Evolutionary conservation across 2,329 filamentous ascomycete genomes (phyloP).

Genomic region (Trichoderma koningii): DNA sequence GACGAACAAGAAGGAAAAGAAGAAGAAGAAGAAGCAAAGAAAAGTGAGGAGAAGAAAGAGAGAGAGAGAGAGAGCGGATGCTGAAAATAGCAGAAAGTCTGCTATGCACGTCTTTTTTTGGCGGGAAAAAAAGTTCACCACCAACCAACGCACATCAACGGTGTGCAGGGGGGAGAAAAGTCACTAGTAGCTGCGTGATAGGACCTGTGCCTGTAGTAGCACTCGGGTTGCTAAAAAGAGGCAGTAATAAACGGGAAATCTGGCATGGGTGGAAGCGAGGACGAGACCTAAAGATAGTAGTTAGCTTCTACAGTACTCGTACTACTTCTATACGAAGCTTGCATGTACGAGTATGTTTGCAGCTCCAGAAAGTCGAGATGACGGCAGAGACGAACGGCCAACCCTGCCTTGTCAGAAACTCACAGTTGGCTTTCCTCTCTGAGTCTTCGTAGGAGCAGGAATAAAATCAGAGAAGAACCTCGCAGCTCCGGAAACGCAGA

Average conservation of each 20-base stretch:
- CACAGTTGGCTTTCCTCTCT: background rate
- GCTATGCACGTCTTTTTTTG: background rate
- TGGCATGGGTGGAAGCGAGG: no score
- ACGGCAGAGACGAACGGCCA: no score
- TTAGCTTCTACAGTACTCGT: no score
- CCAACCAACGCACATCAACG: slow-evolving; percentile 1
- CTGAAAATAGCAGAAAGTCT: background rate
- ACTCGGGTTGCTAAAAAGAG: no score
- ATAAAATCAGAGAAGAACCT: background rate
- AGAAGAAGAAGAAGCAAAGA: background rate
- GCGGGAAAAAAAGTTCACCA: background rate
- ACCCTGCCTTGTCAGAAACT: background rate
- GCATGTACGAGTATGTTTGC: background rate
- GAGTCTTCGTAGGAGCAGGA: background rate
- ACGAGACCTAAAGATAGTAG: no score
- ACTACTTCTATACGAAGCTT: background rate
- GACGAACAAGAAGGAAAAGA: background rate
- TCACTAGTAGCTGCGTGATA: background rate
- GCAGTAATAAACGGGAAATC: no score
- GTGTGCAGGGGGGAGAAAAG: background rate
- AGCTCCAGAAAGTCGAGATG: background rate
- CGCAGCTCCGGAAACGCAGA: no score
- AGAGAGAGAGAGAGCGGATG: background rate
- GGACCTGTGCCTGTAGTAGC: no score
- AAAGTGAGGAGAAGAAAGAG: background rate